Evolutionary conservation across 2,329 filamentous ascomycete genomes (phyloP).

Genomic region (Beauveria bassiana): DNA sequence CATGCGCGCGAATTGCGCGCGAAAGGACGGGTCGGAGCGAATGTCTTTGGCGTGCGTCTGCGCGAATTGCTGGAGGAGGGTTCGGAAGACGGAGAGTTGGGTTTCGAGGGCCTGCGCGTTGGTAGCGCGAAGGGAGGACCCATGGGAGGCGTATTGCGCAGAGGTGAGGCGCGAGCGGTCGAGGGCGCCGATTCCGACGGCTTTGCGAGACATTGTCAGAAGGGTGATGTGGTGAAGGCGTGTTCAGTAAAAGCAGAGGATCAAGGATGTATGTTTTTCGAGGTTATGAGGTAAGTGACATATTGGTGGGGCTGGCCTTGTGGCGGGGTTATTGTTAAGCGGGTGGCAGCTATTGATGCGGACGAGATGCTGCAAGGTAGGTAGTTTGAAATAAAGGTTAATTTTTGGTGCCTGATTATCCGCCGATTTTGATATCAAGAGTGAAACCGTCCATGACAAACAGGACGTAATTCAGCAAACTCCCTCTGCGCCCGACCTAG

Average conservation of each 20-base stretch:
- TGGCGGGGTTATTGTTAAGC: neutral
- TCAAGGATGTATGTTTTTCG: neutral
- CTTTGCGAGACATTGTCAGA: slow-evolving; percentile 46
- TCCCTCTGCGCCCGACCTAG: neutral
- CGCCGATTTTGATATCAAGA: no score
- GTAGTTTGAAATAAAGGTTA: no score
- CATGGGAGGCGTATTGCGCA: slow-evolving; percentile 85
- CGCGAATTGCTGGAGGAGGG: slow-evolving; percentile 88
- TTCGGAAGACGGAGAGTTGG: slow-evolving; percentile 93
- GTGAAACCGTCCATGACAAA: no score
- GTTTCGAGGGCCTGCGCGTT: slow-evolving; percentile 83
- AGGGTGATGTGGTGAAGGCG: neutral
- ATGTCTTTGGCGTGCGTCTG: slow-evolving; percentile 94
- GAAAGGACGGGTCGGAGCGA: slow-evolving; percentile 87
- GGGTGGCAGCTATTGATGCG: neutral
- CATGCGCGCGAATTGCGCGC: slow-evolving; percentile 97
- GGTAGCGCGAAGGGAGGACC: slow-evolving; percentile 72
- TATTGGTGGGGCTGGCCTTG: neutral
- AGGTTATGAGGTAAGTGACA: neutral
- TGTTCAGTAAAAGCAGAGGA: neutral
- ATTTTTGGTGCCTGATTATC: no score
- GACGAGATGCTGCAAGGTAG: neutral
- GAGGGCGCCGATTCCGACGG: slow-evolving; percentile 85
- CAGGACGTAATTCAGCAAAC: neutral
- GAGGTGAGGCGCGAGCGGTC: slow-evolving; percentile 76